A percentile compares a stretch with the other conserved stretches of the same genome.
These are phyloP conservation scores for Camillea tinctor DNA, from an alignment of 2,329 filamentous ascomycete genomes.

Conservation along the genomic window DNA sequence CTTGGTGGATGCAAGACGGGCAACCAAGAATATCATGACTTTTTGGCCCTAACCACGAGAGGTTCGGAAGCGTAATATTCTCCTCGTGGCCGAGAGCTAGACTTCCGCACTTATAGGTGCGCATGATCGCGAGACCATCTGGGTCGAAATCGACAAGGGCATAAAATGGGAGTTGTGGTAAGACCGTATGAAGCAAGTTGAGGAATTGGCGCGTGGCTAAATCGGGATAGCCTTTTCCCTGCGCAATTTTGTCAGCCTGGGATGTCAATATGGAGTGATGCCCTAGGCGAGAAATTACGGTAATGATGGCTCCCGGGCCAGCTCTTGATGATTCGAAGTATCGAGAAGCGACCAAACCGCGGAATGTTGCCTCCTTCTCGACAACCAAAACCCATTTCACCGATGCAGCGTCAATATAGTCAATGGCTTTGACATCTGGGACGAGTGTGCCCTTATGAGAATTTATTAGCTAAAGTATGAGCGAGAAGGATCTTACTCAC, in stretches of 20 bases:
- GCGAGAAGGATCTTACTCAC: constrained; percentile 22
- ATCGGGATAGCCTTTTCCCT: constrained; percentile 84
- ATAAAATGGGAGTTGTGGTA: constrained; percentile 55
- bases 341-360: constrained; percentile 57
- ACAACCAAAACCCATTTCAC: constrained; percentile 69
- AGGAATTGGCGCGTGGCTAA: constrained; percentile 67
- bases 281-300: constrained; percentile 43
- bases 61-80: constrained; percentile 44
- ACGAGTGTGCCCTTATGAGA: constrained; percentile 56
- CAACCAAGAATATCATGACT: constrained; percentile 40
- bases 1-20: background rate
- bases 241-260: constrained; percentile 5
- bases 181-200: constrained; percentile 46
- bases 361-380: constrained; percentile 83
- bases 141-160: constrained; percentile 74
- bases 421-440: constrained; percentile 51
- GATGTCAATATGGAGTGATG: background rate
- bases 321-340: constrained; percentile 52
- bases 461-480: constrained; percentile 2
- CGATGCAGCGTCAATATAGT: constrained; percentile 46
- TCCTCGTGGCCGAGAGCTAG: constrained; percentile 59
- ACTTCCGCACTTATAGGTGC: constrained; percentile 73
- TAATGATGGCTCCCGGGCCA: constrained; percentile 65
- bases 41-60: constrained; percentile 65
- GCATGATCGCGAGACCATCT: constrained; percentile 70